A percentile compares a stretch with the other conserved stretches of the same genome.
These are phyloP conservation scores for Cydonia oblonga DNA, from an alignment of 331 rosid genomes.

Conservation along the genomic window DNA sequence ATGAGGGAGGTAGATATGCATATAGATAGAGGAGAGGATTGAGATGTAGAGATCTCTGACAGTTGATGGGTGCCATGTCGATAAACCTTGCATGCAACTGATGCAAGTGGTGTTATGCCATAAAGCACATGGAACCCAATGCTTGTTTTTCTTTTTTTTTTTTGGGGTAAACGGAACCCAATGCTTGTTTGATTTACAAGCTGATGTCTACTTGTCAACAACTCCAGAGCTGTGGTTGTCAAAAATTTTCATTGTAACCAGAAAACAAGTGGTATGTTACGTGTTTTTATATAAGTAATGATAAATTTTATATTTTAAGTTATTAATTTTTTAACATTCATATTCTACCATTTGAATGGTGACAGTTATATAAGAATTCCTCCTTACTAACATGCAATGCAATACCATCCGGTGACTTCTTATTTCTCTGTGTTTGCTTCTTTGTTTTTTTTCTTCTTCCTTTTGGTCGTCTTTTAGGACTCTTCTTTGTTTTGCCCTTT, in stretches of 20 bases:
- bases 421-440: conserved; percentile 13
- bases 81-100: not conserved
- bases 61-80: not conserved
- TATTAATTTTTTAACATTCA: too few species aligned
- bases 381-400: not conserved
- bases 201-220: conserved; percentile 24
- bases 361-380: too few species aligned
- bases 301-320: too few species aligned
- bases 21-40: not conserved
- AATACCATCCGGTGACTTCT: not conserved
- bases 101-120: conserved; percentile 20
- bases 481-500: not conserved
- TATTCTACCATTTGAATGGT: too few species aligned
- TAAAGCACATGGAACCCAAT: conserved; percentile 48
- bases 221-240: conserved; percentile 12
- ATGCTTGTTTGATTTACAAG: conserved; percentile 12
- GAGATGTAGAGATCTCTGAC: not conserved
- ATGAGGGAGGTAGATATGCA: not conserved
- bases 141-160: too few species aligned
- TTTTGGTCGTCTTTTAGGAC: not conserved
- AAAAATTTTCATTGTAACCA: too few species aligned
- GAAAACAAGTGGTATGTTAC: too few species aligned
- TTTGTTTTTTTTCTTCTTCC: not conserved
- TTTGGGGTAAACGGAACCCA: too few species aligned
- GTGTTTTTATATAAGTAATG: too few species aligned